Conservation (phyloP, 108 stramenopile genomes). For the Bacterosira constricta region DNA sequence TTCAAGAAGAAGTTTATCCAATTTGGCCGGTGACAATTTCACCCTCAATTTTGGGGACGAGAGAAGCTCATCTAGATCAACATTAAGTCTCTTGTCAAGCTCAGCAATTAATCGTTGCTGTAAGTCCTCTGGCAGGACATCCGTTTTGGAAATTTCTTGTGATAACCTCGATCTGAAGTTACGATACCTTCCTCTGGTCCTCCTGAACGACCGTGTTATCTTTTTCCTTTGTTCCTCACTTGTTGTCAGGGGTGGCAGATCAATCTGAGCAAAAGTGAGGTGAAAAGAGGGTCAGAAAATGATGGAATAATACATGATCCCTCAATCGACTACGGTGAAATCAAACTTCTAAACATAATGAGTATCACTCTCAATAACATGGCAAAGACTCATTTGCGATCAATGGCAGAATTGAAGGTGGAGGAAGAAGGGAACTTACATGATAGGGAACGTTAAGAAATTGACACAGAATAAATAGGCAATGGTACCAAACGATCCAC, state of each 20-base stretch:
- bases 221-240: constrained; percentile 55
- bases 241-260: constrained; percentile 69
- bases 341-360: neutral
- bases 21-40: constrained; percentile 86
- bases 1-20: constrained; percentile 77
- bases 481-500: constrained; percentile 53
- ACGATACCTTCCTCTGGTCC: constrained; percentile 62
- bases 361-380: constrained; percentile 64
- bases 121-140: constrained; percentile 70
- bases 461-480: constrained; percentile 54
- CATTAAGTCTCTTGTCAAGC: constrained; percentile 79
- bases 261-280: constrained; percentile 54
- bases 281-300: no score
- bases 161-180: constrained; percentile 69
- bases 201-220: constrained; percentile 53
- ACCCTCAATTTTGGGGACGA: constrained; percentile 75
- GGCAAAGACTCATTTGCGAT: no score
- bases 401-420: no score
- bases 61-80: constrained; percentile 77
- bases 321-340: no score
- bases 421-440: no score
- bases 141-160: constrained; percentile 70
- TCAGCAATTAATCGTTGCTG: constrained; percentile 67
- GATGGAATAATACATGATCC: no score
- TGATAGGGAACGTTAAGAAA: constrained; percentile 50